Conservation (phyloP, 257 asterid species). For the Nicotiana knightiana region DNA sequence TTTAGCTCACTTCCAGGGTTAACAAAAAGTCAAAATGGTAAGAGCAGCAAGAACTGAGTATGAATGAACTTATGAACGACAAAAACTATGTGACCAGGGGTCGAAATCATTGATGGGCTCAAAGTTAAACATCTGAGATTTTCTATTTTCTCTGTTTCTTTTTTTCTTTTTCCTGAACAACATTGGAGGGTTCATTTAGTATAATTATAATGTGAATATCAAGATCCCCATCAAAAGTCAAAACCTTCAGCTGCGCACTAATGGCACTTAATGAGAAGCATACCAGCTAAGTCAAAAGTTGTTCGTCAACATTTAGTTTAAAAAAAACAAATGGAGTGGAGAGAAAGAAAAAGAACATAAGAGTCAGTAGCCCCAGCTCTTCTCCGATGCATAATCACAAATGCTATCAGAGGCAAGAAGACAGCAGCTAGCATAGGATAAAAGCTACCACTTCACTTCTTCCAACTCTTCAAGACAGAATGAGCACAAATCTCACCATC, state of each 20-base stretch:
- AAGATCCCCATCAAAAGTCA: background rate
- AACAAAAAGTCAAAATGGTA: background rate
- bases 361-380: conserved; percentile 24
- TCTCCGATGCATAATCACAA: conserved; percentile 48
- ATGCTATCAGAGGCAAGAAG: conserved; percentile 47
- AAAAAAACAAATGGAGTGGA: background rate
- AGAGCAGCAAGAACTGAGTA: background rate
- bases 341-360: background rate
- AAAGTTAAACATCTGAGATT: background rate
- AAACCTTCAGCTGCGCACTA: background rate
- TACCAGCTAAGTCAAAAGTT: background rate
- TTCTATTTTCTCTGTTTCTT: background rate
- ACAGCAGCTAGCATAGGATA: conserved; percentile 49
- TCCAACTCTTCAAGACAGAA: conserved; percentile 55
- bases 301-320: background rate
- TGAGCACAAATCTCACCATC: conserved; percentile 55
- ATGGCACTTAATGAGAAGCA: background rate
- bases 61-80: background rate
- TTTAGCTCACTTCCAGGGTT: background rate
- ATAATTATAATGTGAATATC: background rate
- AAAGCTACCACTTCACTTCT: conserved; percentile 30
- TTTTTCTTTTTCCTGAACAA: background rate
- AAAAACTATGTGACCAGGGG: background rate
- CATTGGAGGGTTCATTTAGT: background rate
- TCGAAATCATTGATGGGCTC: background rate